Percentiles rank a stretch among this genome's conserved stretches.
Evolutionary conservation across 306 rosid genomes (phyloP).

Genomic region (Arachis stenosperma): DNA sequence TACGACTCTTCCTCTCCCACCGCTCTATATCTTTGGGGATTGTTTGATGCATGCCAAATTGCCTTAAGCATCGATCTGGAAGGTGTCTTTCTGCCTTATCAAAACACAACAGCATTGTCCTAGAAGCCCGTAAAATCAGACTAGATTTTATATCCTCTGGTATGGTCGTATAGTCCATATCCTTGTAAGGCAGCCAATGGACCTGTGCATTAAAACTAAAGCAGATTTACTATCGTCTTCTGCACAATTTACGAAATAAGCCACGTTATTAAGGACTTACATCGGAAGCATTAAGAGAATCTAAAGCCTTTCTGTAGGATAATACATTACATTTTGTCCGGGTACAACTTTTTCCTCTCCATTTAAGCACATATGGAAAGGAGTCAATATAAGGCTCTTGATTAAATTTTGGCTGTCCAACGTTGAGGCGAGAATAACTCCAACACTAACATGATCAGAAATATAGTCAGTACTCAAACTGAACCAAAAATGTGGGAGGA

Average conservation of each 20-base stretch:
- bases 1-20: conserved; percentile 80
- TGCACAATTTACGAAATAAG: conserved; percentile 12
- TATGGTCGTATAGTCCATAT: conserved; percentile 54
- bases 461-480: conserved; percentile 22
- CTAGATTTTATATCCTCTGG: conserved; percentile 62
- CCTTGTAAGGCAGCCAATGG: conserved; percentile 81
- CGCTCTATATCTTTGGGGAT: conserved; percentile 64
- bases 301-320: conserved; percentile 83
- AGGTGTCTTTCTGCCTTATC: conserved; percentile 81
- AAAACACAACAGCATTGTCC: conserved; percentile 77
- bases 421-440: conserved; percentile 79
- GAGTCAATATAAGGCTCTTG: conserved; percentile 58
- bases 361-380: conserved; percentile 79
- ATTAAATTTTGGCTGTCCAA: conserved; percentile 77
- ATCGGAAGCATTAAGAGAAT: conserved; percentile 67
- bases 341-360: conserved; percentile 79
- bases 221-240: conserved; percentile 29
- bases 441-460: conserved; percentile 56
- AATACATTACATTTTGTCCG: conserved; percentile 67
- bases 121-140: conserved; percentile 58
- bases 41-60: conserved; percentile 73
- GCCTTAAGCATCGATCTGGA: conserved; percentile 79
- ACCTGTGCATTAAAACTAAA: conserved; percentile 55
- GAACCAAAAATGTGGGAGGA: neutral
- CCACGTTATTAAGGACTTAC: conserved; percentile 51